phyloP scores from a whole-genome alignment of 2,329 filamentous ascomycete genomes.

The Beauveria pseudobassiana region DNA sequence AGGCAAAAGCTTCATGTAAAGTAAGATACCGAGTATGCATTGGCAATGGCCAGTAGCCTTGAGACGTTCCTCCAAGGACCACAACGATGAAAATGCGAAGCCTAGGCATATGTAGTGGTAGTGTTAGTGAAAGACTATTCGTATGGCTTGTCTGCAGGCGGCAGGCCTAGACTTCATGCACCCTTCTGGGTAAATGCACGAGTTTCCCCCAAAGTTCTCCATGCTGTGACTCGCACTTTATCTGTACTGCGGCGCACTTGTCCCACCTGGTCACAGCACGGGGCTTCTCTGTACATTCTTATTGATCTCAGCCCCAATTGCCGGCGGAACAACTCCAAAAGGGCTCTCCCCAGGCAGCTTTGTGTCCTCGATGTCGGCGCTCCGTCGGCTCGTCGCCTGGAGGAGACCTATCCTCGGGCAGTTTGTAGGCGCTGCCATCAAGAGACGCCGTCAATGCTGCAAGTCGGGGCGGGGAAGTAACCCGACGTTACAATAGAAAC shows the following conservation, averaged over 20 bases:
- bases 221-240: neutral
- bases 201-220: neutral
- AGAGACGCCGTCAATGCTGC: neutral
- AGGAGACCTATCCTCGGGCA: neutral
- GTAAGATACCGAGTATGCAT: too few species aligned
- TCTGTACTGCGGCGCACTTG: neutral
- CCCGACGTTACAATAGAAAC: conserved; percentile 4
- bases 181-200: neutral
- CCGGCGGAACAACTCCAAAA: neutral
- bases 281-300: neutral
- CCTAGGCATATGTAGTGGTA: neutral
- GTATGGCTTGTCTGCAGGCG: neutral
- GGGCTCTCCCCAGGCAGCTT: too few species aligned
- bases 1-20: too few species aligned
- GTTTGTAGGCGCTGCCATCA: neutral
- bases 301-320: neutral
- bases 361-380: too few species aligned
- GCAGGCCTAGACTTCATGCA: neutral
- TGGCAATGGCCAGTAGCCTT: neutral
- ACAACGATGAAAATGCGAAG: neutral
- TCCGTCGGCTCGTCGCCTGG: neutral
- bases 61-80: too few species aligned
- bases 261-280: neutral
- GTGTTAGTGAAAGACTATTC: neutral
- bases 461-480: conserved; percentile 4